These are phyloP conservation scores for Schoenoplectus tabernaemontani DNA, from an alignment of 202 grass and related monocot genomes.

Conservation along the genomic window DNA sequence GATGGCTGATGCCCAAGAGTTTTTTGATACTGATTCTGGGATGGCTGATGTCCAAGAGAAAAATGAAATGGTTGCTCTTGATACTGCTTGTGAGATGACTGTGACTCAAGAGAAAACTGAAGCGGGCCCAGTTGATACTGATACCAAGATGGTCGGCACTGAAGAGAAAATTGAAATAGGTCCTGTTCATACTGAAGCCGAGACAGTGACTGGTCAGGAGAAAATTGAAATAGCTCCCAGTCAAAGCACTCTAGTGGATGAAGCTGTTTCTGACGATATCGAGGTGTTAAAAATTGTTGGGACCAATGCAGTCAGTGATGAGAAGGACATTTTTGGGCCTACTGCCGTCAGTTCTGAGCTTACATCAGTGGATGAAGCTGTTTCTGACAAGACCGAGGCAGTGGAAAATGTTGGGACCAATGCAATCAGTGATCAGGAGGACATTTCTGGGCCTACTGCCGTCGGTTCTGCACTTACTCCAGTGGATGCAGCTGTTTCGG, in stretches of 20 bases:
- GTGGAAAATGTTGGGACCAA: no score
- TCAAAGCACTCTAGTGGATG: neutral
- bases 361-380: no score
- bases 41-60: conserved; percentile 7
- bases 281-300: neutral
- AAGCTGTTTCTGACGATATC: neutral
- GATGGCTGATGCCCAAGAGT: conserved; percentile 23
- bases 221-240: neutral
- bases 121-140: neutral
- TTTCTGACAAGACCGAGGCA: no score
- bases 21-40: conserved; percentile 15
- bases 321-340: neutral
- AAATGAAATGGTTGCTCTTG: neutral
- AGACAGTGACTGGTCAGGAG: neutral
- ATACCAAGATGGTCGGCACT: neutral
- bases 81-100: neutral
- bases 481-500: no score
- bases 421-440: no score
- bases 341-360: no score
- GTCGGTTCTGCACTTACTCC: no score
- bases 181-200: neutral
- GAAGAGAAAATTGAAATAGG: conserved; percentile 4
- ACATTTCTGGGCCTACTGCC: no score
- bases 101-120: conserved; percentile 3
- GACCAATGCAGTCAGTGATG: neutral